Base-by-base conservation (phyloP, 1,284 basidiomycete genomes). In the Mycena sp. region DNA sequence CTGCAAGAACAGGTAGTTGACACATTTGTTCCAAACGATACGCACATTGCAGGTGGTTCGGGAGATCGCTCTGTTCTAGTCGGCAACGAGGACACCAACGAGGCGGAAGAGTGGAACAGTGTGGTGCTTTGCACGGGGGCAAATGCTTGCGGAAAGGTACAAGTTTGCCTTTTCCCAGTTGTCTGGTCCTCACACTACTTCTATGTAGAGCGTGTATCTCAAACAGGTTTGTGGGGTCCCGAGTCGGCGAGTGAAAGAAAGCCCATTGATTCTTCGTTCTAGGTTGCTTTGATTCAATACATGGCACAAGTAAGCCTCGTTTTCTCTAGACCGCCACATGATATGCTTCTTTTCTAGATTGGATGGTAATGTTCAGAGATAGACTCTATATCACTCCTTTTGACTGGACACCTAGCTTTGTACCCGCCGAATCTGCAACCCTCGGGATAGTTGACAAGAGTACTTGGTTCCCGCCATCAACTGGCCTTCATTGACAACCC, bases 391-490 rank as follows among this genome's bases (percentile, higher is more conserved):
- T 49, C 60, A 44, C 56, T 53, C 41, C 59, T 66, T 45, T 43
- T 21, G 61, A 17, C 28, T 28, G 61, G 23, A 66, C 21, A n/a
- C 44, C 29, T 26, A 94, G 94, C 71, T 99, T 96, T 72, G 94
- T 98, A 14, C 94, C 96, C 1, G 95, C 93, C 1, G 86, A 92
- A 66, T 83, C 83, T 10, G 96, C 96, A 2, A 88, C 80, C 1
- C 83, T 99, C 45, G 96, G 96, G 0, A 77, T 98, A 50, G 91
- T 93, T 17, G 96, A 98, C 77, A 96, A 95, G 79, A 93, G 95
- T 52, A 43, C 53, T 57, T 57, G 19, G 32, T 40, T 44, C 58
- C n/a, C 6, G 58, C 60, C 23, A 44, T 12, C 38, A n/a, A 17
- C 21, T 21, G 52, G n/a, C 26, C 29, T 40, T 30, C 29, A 32